Conservation (phyloP, 73 alveolate species). For the Uronychia setigera region DNA sequence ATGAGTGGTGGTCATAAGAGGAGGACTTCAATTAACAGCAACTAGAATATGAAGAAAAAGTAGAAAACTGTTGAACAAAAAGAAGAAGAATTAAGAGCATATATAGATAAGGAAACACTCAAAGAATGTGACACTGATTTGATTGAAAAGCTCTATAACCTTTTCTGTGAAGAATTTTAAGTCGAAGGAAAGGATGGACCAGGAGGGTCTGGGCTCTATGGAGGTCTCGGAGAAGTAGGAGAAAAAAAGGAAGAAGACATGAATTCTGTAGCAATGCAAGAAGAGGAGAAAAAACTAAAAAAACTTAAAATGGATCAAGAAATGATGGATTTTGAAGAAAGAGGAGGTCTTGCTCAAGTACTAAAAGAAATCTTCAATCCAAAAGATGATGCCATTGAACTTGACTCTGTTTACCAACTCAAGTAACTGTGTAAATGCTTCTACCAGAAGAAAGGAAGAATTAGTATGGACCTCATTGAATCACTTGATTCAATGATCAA, state of each 20-base stretch:
- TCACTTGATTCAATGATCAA: slow-evolving; percentile 53
- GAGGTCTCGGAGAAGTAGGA: neutral
- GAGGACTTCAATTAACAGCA: neutral
- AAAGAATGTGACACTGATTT: neutral
- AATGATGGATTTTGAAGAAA: slow-evolving; percentile 58
- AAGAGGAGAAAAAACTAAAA: slow-evolving; percentile 46
- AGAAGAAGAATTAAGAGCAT: slow-evolving; percentile 2
- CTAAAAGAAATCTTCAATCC: slow-evolving; percentile 56
- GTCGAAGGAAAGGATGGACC: neutral
- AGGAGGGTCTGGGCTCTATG: too few relatives aligned
- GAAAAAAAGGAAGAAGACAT: neutral
- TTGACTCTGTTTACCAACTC: slow-evolving; percentile 56
- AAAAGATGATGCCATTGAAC: slow-evolving; percentile 47
- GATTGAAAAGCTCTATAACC: slow-evolving; percentile 2
- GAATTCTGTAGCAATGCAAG: slow-evolving; percentile 11
- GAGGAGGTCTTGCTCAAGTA: slow-evolving; percentile 61
- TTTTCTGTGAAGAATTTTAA: slow-evolving; percentile 1
- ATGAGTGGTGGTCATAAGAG: neutral
- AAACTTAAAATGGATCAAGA: slow-evolving; percentile 52
- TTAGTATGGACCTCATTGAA: slow-evolving; percentile 34
- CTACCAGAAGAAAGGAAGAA: slow-evolving; percentile 46
- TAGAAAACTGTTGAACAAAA: neutral
- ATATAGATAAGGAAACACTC: neutral
- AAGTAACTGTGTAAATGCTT: slow-evolving; percentile 51
- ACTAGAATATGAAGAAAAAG: neutral